Evolutionary conservation across 108 stramenopile species (phyloP).

Genomic region (Stephanodiscus triporus): DNA sequence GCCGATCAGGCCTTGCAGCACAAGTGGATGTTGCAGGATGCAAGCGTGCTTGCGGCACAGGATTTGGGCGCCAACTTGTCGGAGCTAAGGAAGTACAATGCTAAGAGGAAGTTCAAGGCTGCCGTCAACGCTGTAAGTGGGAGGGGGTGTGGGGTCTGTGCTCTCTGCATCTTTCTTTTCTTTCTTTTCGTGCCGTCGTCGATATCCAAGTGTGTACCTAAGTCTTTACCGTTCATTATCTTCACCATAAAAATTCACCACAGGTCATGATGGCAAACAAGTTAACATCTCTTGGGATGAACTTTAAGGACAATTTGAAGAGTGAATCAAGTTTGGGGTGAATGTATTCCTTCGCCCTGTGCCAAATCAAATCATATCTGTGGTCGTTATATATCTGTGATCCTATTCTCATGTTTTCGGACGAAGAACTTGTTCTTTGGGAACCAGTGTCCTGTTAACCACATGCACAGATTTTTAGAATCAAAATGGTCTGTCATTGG

Average conservation of each 20-base stretch:
- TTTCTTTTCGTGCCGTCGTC: not conserved
- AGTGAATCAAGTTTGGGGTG: slow-evolving; percentile 4
- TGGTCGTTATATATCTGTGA: not conserved
- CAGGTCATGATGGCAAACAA: slow-evolving; percentile 76
- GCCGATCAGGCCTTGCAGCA: slow-evolving; percentile 69
- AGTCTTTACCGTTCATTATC: not conserved
- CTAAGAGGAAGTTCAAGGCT: slow-evolving; percentile 59
- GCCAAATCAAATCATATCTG: not conserved
- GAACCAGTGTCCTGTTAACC: not conserved
- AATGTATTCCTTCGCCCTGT: not conserved
- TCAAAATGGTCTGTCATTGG: not conserved
- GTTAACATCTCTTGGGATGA: slow-evolving; percentile 63
- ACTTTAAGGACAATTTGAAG: slow-evolving; percentile 64
- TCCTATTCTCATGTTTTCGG: not conserved
- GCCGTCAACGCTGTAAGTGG: slow-evolving; percentile 41
- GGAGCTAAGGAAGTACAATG: slow-evolving; percentile 58
- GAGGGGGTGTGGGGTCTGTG: not conserved
- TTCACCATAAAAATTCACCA: slow-evolving; percentile 3
- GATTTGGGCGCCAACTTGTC: slow-evolving; percentile 54
- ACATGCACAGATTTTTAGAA: not conserved
- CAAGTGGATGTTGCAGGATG: slow-evolving; percentile 79
- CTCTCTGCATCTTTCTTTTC: not conserved
- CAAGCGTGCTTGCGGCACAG: slow-evolving; percentile 37
- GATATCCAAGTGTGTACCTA: not conserved
- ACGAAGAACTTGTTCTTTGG: too few species aligned